Percentiles rank a stretch among this genome's conserved stretches.
Evolutionary conservation across 1,284 basidiomycete genomes (phyloP).

Genomic region (Schizophyllum commune): DNA sequence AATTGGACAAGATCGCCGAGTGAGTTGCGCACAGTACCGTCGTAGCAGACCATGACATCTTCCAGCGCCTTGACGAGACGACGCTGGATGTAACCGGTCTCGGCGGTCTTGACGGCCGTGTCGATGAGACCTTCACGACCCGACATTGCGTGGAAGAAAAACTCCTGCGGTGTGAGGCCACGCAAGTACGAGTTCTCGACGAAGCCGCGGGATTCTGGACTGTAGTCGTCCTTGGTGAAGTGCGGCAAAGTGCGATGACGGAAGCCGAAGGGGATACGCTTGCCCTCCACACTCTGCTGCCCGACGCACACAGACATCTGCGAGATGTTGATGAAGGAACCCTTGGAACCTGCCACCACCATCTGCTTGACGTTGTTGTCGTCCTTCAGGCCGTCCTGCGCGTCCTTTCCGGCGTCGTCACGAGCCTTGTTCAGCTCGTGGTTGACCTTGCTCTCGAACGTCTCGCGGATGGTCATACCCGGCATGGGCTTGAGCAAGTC

Average conservation of each 20-base stretch:
- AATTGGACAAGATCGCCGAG: conserved; percentile 95
- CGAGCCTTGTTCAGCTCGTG: conserved; percentile 92
- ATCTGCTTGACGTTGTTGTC: conserved; percentile 99
- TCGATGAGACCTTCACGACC: conserved; percentile 99
- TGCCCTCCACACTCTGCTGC: conserved; percentile 97
- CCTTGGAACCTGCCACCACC: conserved; percentile 98
- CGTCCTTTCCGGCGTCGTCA: conserved; percentile 92
- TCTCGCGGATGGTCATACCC: conserved; percentile 99
- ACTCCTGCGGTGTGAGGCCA: conserved; percentile 96
- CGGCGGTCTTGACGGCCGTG: conserved; percentile 99
- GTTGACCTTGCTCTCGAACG: conserved; percentile 92
- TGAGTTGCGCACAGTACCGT: conserved; percentile 97
- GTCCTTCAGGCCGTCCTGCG: conserved; percentile 93
- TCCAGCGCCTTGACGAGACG: conserved; percentile 97
- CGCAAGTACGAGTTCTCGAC: conserved; percentile 99
- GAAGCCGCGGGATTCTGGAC: conserved; percentile 96
- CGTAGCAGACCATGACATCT: conserved; percentile 96
- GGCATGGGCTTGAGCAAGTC: conserved; percentile 83
- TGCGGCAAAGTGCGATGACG: conserved; percentile 94
- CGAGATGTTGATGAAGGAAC: conserved; percentile 99
- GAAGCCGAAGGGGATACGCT: conserved; percentile 98
- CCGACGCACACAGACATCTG: conserved; percentile 99
- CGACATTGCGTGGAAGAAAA: conserved; percentile 99
- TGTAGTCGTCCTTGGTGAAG: conserved; percentile 98
- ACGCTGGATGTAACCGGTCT: conserved; percentile 99